A percentile compares a stretch with the other conserved stretches of the same genome.
These are phyloP conservation scores for Boletus tylopilopsis DNA, from an alignment of 768 basidiomycete genomes.

Conservation along the genomic window DNA sequence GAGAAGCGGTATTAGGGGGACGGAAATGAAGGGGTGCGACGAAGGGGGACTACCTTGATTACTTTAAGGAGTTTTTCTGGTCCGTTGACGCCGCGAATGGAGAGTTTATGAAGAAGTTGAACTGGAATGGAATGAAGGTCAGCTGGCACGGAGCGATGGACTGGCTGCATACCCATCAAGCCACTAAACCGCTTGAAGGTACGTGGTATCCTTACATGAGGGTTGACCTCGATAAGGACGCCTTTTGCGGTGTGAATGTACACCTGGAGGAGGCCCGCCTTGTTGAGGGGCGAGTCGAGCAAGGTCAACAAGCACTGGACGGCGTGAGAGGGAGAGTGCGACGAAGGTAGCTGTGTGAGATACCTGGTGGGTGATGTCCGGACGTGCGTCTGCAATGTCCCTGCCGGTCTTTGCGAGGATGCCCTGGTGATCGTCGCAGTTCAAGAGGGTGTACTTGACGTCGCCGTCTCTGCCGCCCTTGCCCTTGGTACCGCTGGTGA, in stretches of 20 bases:
- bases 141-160: not conserved
- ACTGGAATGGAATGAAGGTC: constrained; percentile 45
- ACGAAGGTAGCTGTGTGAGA: constrained; percentile 16
- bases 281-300: constrained; percentile 96
- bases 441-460: constrained; percentile 93
- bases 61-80: constrained; percentile 97
- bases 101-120: constrained; percentile 93
- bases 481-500: constrained; percentile 57
- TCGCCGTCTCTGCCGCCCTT: constrained; percentile 59
- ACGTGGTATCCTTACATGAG: constrained; percentile 93
- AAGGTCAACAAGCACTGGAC: constrained; percentile 88
- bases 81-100: constrained; percentile 93
- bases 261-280: constrained; percentile 93
- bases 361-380: constrained; percentile 98
- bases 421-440: constrained; percentile 99
- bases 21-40: not conserved
- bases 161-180: constrained; percentile 75
- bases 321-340: not conserved
- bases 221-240: constrained; percentile 97
- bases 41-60: constrained; percentile 64
- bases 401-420: constrained; percentile 96
- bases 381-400: constrained; percentile 98
- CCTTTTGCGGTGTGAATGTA: constrained; percentile 98
- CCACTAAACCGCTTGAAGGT: constrained; percentile 99
- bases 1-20: not conserved